Evolutionary conservation across 805 yeast species (phyloP), one percentile per base, ranked within the genome.

Genomic region (Saccharomycopsis microspora): DNA sequence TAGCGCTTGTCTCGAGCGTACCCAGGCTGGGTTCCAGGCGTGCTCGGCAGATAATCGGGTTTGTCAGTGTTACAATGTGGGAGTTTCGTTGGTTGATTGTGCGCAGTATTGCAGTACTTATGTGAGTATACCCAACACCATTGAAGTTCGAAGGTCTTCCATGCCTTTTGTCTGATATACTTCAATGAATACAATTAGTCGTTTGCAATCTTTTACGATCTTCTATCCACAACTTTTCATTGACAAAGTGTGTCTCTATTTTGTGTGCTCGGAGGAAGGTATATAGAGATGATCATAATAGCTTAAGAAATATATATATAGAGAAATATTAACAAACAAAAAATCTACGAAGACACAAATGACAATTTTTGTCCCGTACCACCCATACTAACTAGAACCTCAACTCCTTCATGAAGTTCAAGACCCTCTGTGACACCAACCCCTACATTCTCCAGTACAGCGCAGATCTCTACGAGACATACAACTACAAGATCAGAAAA

Each of bases 1-100:
- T n/a, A 19, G 34, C 4, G 7, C 39, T 5, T 47, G 50, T 27
- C 10, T 39, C 31, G 36, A 47, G 4, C n/a, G 7, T 11, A 42
- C 44, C 3, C 34, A 43, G 30, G n/a, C 32, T 10, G 44, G 47
- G 1, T 34, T 44, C 32, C 37, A 47, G 7, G 32, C 44, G 10
- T 47, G 51, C 33, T 47, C 51, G 5, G 34, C 8, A 29, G 19
- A 36, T 28, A 47, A 47, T 28, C 32, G 41, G n/a, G 44, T 33
- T 10, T 47, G 51, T 35, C 47, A 47, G 37, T 47, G 51, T 41
- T 47, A 47, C 32, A 27, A 36, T 35, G 47, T 45, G 5, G 51
- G 51, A 3, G 39, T 45, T 38, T 41, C 51, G 5, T 30, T 47
- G 27, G 42, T 47, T 5, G 51, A 47, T 38, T 47, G 51, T 41